phyloP scores from a whole-genome alignment of 2,329 filamentous ascomycete species.

The Rutstroemia sp. region DNA sequence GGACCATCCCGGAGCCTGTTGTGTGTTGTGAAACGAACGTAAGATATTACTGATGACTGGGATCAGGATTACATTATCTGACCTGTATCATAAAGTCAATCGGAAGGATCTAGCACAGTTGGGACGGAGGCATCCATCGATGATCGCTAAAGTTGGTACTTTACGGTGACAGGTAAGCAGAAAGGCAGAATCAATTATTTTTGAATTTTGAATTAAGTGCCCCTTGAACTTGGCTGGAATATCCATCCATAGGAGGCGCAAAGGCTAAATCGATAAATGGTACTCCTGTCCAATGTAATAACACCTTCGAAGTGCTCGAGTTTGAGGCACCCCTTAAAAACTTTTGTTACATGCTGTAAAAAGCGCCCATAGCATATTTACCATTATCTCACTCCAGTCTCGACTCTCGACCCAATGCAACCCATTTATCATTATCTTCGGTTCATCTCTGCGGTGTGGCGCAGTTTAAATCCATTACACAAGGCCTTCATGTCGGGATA shows the following conservation, averaged over 20 bases:
- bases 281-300: not conserved
- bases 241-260: not conserved
- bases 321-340: not conserved
- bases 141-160: too few relatives aligned
- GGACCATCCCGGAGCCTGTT: too few relatives aligned
- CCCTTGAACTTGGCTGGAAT: not conserved
- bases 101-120: not conserved
- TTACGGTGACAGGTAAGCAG: too few relatives aligned
- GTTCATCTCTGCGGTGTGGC: conserved; percentile 22
- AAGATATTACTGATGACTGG: too few relatives aligned
- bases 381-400: not conserved
- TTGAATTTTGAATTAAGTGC: not conserved
- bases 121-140: too few relatives aligned
- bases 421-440: conserved; percentile 12
- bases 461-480: conserved; percentile 88
- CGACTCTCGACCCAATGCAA: not conserved
- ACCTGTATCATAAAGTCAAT: not conserved
- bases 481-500: conserved; percentile 94
- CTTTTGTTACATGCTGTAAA: not conserved
- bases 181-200: not conserved
- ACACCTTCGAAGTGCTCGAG: not conserved
- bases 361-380: not conserved
- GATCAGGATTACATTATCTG: not conserved
- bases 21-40: too few relatives aligned
- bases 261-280: not conserved